These are phyloP conservation scores for Russula compacta DNA, from an alignment of 768 basidiomycete genomes.

Conservation along the genomic window DNA sequence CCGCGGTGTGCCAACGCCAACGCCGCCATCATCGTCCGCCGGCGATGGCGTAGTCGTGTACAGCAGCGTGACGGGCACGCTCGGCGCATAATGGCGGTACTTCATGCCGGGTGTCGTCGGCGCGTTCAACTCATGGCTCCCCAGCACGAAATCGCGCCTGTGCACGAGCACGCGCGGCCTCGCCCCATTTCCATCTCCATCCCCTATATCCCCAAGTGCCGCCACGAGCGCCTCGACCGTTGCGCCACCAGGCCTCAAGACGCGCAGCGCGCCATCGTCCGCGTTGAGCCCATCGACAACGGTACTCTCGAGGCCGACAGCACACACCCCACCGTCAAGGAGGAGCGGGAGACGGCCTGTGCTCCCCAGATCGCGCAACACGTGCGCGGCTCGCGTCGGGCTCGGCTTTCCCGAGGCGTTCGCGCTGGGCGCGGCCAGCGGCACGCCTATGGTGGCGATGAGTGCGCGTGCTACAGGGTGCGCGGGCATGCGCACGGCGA, in stretches of 20 bases:
- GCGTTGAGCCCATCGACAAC: constrained; percentile 80
- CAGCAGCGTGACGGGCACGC: constrained; percentile 75
- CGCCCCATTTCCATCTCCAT: constrained; percentile 16
- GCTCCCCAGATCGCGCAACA: constrained; percentile 64
- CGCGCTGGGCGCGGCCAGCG: constrained; percentile 91
- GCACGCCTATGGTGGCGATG: constrained; percentile 62
- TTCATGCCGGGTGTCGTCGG: constrained; percentile 99
- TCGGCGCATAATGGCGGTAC: constrained; percentile 93
- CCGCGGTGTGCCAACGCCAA: constrained; percentile 24
- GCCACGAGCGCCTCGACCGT: constrained; percentile 78
- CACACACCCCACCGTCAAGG: constrained; percentile 86
- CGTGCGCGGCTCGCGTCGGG: constrained; percentile 85
- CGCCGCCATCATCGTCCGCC: not conserved
- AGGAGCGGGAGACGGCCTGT: constrained; percentile 55
- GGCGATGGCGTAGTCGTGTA: constrained; percentile 38
- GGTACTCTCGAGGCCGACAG: constrained; percentile 90
- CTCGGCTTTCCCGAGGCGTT: constrained; percentile 93
- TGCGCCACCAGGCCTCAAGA: constrained; percentile 87
- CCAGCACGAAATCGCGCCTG: constrained; percentile 58
- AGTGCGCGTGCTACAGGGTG: constrained; percentile 89
- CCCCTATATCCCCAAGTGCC: constrained; percentile 35
- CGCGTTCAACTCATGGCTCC: constrained; percentile 56
- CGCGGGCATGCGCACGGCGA: constrained; percentile 89
- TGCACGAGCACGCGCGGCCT: constrained; percentile 55
- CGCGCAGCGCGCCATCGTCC: constrained; percentile 69